Base-by-base conservation (phyloP, 805 yeast genomes). In the Saturnispora dispora region DNA sequence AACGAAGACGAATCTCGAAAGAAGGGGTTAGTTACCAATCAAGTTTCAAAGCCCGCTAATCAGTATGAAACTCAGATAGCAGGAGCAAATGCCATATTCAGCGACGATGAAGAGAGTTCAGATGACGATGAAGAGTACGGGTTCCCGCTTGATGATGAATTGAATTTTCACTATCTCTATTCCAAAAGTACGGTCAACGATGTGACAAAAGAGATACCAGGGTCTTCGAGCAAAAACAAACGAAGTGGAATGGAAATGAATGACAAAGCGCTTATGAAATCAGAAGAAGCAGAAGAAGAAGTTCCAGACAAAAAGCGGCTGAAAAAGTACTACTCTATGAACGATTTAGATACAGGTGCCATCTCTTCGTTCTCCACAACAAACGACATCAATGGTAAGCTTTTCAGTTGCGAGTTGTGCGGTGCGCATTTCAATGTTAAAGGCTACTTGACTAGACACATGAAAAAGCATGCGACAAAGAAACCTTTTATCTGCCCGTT, bases 401-500 rank as follows among this genome's bases (percentile, higher is more conserved):
- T 55, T 13, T 74, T 70, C 58, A 68, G 66, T 53, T 78, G 83
- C 60, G 70, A 74, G 3, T 71, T 72, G 54, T 78, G 82, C 63
- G 68, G 69, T 30, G 72, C 76, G 6, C 63, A 67, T 5, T 76
- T 78, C 63, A 76, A 71, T 57, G 74, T 77, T 49, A 71, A 78
- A 55, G 76, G 79, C 4, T 78, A 78, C 59, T 67, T 78, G 51
- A 77, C 81, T 1, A 69, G 83, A 52, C 83, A 78, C 60, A 62
- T 72, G 66, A 77, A 75, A 62, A 78, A 77, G 55, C 83, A 78
- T 61, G 68, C 73, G 22, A 51, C 65, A 8, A 63, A 71, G 48
- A 77, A 75, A 60, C 81, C 82, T n/a, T 78, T 73, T 63, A 58
- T 68, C 44, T 78, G 83, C 58, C 83, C 83, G 2, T 78, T 72